Evolutionary conservation across 495 filamentous ascomycete species (phyloP).

Genomic region (Hyaloscypha variabilis): DNA sequence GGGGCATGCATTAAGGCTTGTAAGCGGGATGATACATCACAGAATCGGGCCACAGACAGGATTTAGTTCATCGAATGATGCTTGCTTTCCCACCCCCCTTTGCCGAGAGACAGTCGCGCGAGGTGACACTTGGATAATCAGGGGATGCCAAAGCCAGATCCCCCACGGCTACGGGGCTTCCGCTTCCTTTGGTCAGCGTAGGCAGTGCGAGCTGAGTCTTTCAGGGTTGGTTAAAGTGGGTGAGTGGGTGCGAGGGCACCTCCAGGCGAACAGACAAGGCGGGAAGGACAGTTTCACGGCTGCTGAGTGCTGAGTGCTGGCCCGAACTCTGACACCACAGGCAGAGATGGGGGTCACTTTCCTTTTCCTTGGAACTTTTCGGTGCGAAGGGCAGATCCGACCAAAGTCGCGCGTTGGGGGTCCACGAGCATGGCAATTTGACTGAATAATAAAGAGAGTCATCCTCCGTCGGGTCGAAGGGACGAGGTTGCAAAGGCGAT

Average conservation of each 20-base stretch:
- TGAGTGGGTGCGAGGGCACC: background rate
- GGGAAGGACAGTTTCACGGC: background rate
- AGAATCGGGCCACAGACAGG: background rate
- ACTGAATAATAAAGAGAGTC: background rate
- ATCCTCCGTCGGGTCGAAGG: background rate
- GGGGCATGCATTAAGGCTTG: background rate
- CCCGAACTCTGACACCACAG: background rate
- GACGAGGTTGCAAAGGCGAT: background rate
- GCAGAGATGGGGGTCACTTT: background rate
- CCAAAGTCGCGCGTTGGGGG: background rate
- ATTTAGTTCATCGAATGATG: slow-evolving; percentile 4
- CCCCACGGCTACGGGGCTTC: slow-evolving; percentile 7
- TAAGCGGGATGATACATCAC: slow-evolving; percentile 3
- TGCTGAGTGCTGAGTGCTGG: background rate
- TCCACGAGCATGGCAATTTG: background rate
- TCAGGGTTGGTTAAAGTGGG: background rate
- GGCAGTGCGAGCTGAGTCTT: background rate
- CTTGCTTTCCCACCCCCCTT: background rate
- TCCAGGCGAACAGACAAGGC: background rate
- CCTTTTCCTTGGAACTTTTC: background rate
- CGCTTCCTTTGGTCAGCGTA: background rate
- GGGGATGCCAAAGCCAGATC: background rate
- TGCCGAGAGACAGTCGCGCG: background rate
- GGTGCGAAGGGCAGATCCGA: background rate
- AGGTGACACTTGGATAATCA: slow-evolving; percentile 2